These are phyloP conservation scores for Pseudogymnoascus sp. DNA, from an alignment of 2,329 filamentous ascomycete species.

Conservation along the genomic window DNA sequence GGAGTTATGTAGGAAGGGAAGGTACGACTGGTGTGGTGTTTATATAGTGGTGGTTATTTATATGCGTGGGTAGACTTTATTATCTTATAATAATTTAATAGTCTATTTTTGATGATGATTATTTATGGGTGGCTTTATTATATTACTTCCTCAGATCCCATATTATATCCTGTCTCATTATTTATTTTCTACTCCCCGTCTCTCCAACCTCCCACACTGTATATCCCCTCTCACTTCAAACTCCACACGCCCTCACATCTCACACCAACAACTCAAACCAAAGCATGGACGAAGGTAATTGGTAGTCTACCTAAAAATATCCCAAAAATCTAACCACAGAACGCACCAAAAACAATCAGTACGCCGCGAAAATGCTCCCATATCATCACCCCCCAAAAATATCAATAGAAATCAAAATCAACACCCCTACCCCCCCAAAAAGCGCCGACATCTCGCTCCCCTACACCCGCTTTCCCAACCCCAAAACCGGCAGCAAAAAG, in stretches of 20 bases:
- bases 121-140: background rate
- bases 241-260: background rate
- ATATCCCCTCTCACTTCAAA: background rate
- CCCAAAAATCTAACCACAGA: background rate
- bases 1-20: background rate
- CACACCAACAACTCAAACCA: background rate
- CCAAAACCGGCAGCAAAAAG: background rate
- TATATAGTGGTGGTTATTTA: background rate
- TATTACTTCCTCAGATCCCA: background rate
- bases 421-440: background rate
- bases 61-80: background rate
- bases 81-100: background rate
- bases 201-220: background rate
- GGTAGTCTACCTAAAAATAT: background rate
- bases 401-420: background rate
- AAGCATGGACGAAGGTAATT: background rate
- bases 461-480: background rate
- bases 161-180: background rate
- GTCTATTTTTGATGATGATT: background rate
- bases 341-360: background rate
- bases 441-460: background rate
- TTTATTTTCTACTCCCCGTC: background rate
- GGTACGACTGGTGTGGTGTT: background rate
- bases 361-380: background rate
- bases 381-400: background rate